Conservation (phyloP, 139 green algal genomes). For the Zygnema cylindricum region DNA sequence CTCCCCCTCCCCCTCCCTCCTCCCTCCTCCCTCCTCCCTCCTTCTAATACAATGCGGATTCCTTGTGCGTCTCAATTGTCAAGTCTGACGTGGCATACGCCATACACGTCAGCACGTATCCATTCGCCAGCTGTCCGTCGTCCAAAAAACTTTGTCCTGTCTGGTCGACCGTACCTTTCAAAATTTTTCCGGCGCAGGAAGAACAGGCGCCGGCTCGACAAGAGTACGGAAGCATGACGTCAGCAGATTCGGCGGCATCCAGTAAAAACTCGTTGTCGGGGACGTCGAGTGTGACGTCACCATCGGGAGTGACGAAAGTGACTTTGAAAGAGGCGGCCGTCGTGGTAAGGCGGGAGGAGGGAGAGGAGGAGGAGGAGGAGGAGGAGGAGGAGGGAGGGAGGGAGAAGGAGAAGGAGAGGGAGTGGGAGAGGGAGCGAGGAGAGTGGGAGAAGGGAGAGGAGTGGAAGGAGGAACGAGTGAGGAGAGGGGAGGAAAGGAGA, state of each 20-base stretch:
- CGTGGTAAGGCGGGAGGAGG: not conserved
- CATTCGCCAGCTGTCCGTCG: slow-evolving; percentile 81
- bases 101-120: slow-evolving; percentile 92
- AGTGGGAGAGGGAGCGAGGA: not conserved
- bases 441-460: not conserved
- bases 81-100: slow-evolving; percentile 87
- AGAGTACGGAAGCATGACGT: slow-evolving; percentile 86
- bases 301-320: slow-evolving; percentile 47
- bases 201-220: slow-evolving; percentile 88
- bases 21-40: not conserved
- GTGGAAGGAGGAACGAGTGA: not conserved
- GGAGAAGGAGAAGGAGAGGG: not conserved
- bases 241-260: slow-evolving; percentile 83
- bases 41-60: slow-evolving; percentile 77
- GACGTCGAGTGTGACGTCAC: slow-evolving; percentile 70
- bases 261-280: slow-evolving; percentile 83
- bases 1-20: not conserved
- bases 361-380: not conserved
- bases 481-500: not conserved
- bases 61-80: slow-evolving; percentile 83
- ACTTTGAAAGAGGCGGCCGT: not conserved
- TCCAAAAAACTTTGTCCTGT: slow-evolving; percentile 91
- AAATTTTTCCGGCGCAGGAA: slow-evolving; percentile 81
- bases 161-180: slow-evolving; percentile 81
- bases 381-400: not conserved